Evolutionary conservation across 1,139 yeast genomes (phyloP).

Genomic region (Tardiomyces blankii): DNA sequence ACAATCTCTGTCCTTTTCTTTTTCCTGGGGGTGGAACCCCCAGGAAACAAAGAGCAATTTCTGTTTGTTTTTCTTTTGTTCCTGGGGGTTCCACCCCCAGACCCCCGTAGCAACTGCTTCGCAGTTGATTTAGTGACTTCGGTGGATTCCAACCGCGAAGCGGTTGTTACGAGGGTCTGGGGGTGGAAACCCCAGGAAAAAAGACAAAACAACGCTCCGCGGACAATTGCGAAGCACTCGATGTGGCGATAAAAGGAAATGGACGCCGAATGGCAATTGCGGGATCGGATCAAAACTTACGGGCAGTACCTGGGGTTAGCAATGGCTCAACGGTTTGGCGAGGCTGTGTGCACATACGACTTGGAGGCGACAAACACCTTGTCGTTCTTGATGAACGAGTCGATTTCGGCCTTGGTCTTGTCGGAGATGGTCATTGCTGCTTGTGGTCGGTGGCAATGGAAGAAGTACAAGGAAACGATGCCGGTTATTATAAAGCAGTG

Average conservation of each 20-base stretch:
- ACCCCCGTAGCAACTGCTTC: too few relatives aligned
- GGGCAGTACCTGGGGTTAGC: constrained; percentile 11
- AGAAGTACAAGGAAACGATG: neutral
- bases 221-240: too few relatives aligned
- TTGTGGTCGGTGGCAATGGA: neutral
- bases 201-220: neutral
- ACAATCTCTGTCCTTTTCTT: neutral
- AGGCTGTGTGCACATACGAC: constrained; percentile 26
- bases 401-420: constrained; percentile 9
- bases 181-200: neutral
- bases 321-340: neutral
- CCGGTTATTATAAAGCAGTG: neutral
- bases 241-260: too few relatives aligned
- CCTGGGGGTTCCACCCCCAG: too few relatives aligned
- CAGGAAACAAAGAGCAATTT: too few relatives aligned
- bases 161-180: too few relatives aligned
- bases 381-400: constrained; percentile 10
- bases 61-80: too few relatives aligned
- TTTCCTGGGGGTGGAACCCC: too few relatives aligned
- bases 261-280: too few relatives aligned
- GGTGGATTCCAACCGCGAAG: too few relatives aligned
- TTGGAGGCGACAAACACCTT: constrained; percentile 73
- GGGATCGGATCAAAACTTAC: constrained; percentile 6
- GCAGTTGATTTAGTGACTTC: too few relatives aligned
- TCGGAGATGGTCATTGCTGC: constrained; percentile 12